These are phyloP conservation scores for Coprinopsis sp. DNA, from an alignment of 768 basidiomycete species.

Conservation along the genomic window DNA sequence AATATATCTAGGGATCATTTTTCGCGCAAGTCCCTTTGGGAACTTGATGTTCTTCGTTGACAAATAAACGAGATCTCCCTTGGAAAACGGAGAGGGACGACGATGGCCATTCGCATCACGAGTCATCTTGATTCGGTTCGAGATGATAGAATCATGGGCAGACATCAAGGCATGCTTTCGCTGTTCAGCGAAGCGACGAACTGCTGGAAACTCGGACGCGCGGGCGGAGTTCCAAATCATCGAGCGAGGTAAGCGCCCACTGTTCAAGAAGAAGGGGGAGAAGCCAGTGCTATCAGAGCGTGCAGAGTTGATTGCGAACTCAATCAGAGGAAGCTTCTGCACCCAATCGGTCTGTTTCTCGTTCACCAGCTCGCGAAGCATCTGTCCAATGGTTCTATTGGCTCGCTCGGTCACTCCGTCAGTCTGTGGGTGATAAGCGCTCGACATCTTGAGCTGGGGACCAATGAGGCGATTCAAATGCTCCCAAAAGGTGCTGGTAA, in stretches of 20 bases:
- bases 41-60: conserved; percentile 17
- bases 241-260: conserved; percentile 15
- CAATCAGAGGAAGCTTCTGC: conserved; percentile 20
- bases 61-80: conserved; percentile 17
- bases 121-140: conserved; percentile 26
- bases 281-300: conserved; percentile 19
- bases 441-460: conserved; percentile 8
- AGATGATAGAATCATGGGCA: conserved; percentile 31
- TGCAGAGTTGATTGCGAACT: conserved; percentile 19
- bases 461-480: conserved; percentile 9
- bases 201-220: conserved; percentile 15
- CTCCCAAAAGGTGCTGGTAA: conserved; percentile 13
- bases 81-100: conserved; percentile 10
- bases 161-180: conserved; percentile 21
- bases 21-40: conserved; percentile 18
- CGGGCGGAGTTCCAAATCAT: conserved; percentile 18
- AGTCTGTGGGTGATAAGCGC: conserved; percentile 12
- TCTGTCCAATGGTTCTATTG: conserved; percentile 18
- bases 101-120: conserved; percentile 23
- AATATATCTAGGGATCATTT: conserved; percentile 20
- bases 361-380: conserved; percentile 19
- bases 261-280: conserved; percentile 24
- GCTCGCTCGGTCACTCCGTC: conserved; percentile 14
- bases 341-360: conserved; percentile 31
- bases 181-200: conserved; percentile 16